phyloP scores from a whole-genome alignment of 2,329 filamentous ascomycete genomes.

The Hirsutella minnesotensis region DNA sequence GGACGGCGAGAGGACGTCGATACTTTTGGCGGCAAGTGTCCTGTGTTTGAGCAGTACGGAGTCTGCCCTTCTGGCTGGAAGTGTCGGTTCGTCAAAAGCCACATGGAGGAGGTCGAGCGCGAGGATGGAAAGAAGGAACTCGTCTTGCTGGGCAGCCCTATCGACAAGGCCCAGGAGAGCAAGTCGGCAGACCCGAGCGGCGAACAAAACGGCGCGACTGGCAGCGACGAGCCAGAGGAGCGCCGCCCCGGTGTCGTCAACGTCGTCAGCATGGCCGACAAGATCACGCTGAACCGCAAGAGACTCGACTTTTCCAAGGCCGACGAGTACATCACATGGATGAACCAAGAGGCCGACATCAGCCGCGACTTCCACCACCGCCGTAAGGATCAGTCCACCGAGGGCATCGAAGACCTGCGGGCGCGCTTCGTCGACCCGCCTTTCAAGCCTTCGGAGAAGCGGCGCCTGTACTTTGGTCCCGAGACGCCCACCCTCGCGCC shows the following conservation, averaged over 20 bases:
- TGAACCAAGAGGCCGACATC: constrained; percentile 48
- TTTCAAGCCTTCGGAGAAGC: constrained; percentile 84
- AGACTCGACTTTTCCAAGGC: constrained; percentile 59
- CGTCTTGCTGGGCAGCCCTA: constrained; percentile 43
- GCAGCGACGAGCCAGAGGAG: constrained; percentile 24
- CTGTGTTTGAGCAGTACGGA: constrained; percentile 65
- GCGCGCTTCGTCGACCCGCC: constrained; percentile 79
- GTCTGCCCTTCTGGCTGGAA: constrained; percentile 82
- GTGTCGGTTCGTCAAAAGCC: constrained; percentile 79
- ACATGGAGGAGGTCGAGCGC: constrained; percentile 68
- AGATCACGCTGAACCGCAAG: constrained; percentile 64
- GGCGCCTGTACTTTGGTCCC: constrained; percentile 81
- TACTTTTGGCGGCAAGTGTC: constrained; percentile 68
- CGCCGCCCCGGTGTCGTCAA: constrained; percentile 62
- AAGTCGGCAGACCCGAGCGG: constrained; percentile 3
- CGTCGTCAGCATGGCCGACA: constrained; percentile 54
- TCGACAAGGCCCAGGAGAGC: not conserved
- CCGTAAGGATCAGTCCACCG: constrained; percentile 28
- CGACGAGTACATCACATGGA: constrained; percentile 66
- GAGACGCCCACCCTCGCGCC: constrained; percentile 93
- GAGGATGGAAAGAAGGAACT: constrained; percentile 78
- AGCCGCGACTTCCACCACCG: constrained; percentile 28
- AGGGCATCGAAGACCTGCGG: constrained; percentile 54
- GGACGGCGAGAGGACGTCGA: constrained; percentile 71
- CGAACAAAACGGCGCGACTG: constrained; percentile 11